Evolutionary conservation across 768 basidiomycete genomes (phyloP), one percentile per base, ranked within the genome.

Genomic region (Kwoniella sp.): DNA sequence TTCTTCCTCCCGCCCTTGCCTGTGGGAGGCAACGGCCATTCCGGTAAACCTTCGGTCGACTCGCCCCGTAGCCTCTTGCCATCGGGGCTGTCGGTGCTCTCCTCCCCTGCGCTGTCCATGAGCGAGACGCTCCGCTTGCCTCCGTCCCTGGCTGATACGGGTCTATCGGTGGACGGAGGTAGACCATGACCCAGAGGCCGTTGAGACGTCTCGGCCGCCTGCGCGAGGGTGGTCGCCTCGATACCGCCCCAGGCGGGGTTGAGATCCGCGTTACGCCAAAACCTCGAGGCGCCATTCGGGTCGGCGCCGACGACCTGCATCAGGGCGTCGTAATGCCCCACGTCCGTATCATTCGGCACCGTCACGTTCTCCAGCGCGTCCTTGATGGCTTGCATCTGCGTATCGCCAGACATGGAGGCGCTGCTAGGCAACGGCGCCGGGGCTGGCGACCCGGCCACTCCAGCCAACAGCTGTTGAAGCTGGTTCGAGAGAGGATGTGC

Each of bases 1-100:
- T 50, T 55, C 43, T 62, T 62, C 38, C 60, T 47, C 3, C 56
- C 46, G 12, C 54, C 54, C 22, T 53, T 57, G 5, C 59, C 59
- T 10, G 36, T 48, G 3, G 59, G 59, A 20, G 54, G 54, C 20
- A 52, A 29, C 6, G 59, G 59, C 50, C 55, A 60, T 36, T 43
- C 45, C 9, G 59, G 59, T 14, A 60, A 33, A 6, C 37, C 38
- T 28, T 49, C 51, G 3, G 25, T 37, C 43, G 33, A 41, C 5
- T 29, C 46, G 14, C 19, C 29, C 19, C 36, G 42, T 10, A 38
- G 29, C n/a, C 55, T 42, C 25, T 52, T 52, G 31, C 33, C 25
- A 15, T 20, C 37, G 10, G 27, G 20, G 19, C 29, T 37, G 23
- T 50, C 51, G 8, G 36, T 22, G 15, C 44, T 53, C 20, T 58